Base-by-base conservation (phyloP, 441 rosid genomes). In the Melastoma candidum region DNA sequence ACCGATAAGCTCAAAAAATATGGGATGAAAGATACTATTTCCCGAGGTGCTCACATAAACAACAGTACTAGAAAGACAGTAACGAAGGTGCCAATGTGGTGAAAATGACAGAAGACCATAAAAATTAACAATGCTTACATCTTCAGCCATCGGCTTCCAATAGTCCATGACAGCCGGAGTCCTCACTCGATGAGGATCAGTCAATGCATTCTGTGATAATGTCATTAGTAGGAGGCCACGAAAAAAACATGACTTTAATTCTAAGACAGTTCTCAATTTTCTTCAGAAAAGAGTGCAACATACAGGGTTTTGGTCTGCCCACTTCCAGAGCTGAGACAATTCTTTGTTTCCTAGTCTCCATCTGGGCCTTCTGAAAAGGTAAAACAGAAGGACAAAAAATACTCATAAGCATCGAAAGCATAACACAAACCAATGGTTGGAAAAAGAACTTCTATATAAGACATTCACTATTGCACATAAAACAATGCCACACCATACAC, bases 101-200 rank as follows among this genome's bases (percentile, higher is more conserved):
- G 7, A 56, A 2, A 27, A 13, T 13, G 26, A 26, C 6, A 56
- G 39, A 26, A 2, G 17, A n/a, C 13, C 39, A 53, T 53, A 25
- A 44, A 3, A n/a, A 3, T 53, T 22, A 17, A 44, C 48, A 48
- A 53, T 44, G 56, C 93, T 81, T 74, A 93, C 97, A 81, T 89
- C 97, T 56, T 89, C 99, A 12, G 95, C 96, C 78, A 93, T 72
- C 56, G 96, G 85, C 69, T 86, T 93, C 99, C 99, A 93, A 72
- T 93, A 93, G 54, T 89, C 96, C 47, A 84, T 68, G 69, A 93
- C 82, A 56, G 80, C 61, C 59, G 97, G 99, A 63, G 89, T 84
- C 65, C 85, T 80, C 54, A 87, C 95, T 48, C 99, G 96, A 61
- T 73, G 87, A 54, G 99, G 71, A 74, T 93, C 90, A 47, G 84